Percentiles rank a stretch among this genome's conserved stretches.
Evolutionary conservation across 2,329 filamentous ascomycete genomes (phyloP).

Genomic region (Paecilomyces formosus): DNA sequence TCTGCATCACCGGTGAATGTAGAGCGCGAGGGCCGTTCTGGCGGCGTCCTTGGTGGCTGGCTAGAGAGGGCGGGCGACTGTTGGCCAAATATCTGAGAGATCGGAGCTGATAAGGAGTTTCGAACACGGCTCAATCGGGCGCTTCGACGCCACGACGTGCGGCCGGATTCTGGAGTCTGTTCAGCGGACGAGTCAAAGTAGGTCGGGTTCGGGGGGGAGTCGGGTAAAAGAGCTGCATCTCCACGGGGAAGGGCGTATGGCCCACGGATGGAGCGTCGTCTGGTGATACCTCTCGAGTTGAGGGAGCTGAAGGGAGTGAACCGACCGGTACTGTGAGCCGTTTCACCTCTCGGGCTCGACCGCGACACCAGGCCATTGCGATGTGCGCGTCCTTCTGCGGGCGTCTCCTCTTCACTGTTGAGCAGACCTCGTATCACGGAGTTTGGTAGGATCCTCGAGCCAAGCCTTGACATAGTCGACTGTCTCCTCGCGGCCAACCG

Average conservation of each 20-base stretch:
- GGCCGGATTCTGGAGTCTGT: slow-evolving; percentile 17
- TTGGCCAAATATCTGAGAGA: slow-evolving; percentile 38
- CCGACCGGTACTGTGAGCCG: slow-evolving; percentile 21
- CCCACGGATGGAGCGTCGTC: slow-evolving; percentile 31
- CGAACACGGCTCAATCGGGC: slow-evolving; percentile 35
- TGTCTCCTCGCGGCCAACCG: slow-evolving; percentile 33
- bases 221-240: slow-evolving; percentile 23
- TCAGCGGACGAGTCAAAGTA: slow-evolving; percentile 20
- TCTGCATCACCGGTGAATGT: slow-evolving; percentile 24
- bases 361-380: slow-evolving; percentile 35
- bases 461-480: slow-evolving; percentile 42
- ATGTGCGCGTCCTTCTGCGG: slow-evolving; percentile 37
- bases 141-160: slow-evolving; percentile 32
- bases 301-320: slow-evolving; percentile 35
- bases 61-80: slow-evolving; percentile 17
- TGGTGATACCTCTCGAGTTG: slow-evolving; percentile 29
- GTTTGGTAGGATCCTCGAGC: slow-evolving; percentile 41
- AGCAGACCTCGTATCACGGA: slow-evolving; percentile 37
- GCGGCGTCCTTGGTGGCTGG: slow-evolving; percentile 18
- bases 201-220: slow-evolving; percentile 18
- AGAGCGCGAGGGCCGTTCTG: slow-evolving; percentile 20
- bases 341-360: slow-evolving; percentile 26
- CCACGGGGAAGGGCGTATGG: slow-evolving; percentile 33
- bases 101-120: slow-evolving; percentile 35
- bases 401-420: slow-evolving; percentile 39